These are phyloP conservation scores for Fusarium tuaranense DNA, from an alignment of 2,329 filamentous ascomycete genomes.

Conservation along the genomic window DNA sequence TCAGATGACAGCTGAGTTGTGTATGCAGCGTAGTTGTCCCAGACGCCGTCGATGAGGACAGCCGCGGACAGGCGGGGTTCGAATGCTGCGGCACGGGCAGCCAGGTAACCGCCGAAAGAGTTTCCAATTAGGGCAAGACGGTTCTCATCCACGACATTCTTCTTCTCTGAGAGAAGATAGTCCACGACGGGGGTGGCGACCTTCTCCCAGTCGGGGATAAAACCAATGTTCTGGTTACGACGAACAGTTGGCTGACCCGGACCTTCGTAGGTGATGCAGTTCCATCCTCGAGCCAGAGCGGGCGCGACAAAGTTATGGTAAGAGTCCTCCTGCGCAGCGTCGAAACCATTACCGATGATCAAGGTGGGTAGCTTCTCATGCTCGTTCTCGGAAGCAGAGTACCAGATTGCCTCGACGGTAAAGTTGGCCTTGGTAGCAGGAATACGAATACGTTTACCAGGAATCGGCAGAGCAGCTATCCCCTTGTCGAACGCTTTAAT, in stretches of 20 bases:
- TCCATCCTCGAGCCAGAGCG: slow-evolving; percentile 21
- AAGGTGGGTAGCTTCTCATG: slow-evolving; percentile 13
- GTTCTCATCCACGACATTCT: not conserved
- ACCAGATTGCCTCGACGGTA: slow-evolving; percentile 52
- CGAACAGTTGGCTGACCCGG: slow-evolving; percentile 28
- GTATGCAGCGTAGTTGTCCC: slow-evolving; percentile 29
- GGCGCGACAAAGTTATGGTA: slow-evolving; percentile 14
- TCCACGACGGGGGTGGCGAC: slow-evolving; percentile 16
- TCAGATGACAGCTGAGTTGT: not conserved
- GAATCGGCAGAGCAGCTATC: slow-evolving; percentile 49
- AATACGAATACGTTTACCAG: slow-evolving; percentile 51
- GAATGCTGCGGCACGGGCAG: slow-evolving; percentile 27
- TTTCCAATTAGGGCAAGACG: slow-evolving; percentile 6
- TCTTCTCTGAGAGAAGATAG: slow-evolving; percentile 4
- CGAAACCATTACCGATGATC: slow-evolving; percentile 21
- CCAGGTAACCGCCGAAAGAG: slow-evolving; percentile 30
- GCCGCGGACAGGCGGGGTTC: slow-evolving; percentile 16
- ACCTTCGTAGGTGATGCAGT: slow-evolving; percentile 21
- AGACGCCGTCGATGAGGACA: slow-evolving; percentile 20
- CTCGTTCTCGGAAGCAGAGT: slow-evolving; percentile 18
- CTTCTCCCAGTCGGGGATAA: slow-evolving; percentile 33
- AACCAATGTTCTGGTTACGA: slow-evolving; percentile 18
- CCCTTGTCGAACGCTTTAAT: slow-evolving; percentile 54
- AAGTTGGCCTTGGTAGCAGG: slow-evolving; percentile 41
- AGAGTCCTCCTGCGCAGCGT: slow-evolving; percentile 29